Base-by-base conservation (phyloP, 345 rosid genomes). In the Linum tenue region DNA sequence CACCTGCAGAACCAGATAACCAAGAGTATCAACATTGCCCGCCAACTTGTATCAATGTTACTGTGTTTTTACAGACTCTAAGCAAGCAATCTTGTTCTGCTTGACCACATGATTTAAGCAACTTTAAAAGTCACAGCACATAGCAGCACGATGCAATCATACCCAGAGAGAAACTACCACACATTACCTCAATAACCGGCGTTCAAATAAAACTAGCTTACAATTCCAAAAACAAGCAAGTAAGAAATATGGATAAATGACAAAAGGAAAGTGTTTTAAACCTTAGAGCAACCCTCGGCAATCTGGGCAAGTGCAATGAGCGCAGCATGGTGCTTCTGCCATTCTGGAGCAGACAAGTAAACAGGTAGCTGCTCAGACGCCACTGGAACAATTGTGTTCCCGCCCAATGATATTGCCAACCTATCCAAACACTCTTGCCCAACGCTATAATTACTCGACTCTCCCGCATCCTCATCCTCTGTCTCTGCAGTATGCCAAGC, bases 281-380 rank as follows among this genome's bases (percentile, higher is more conserved):
- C 97, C 97, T 90, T 95, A 4, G 96, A 77, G 70, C 99, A 95
- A 73, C 99, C 99, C 82, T 95, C 99, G 8, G 99, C 99, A 72
- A 95, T 91, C 81, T 95, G 99, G 38, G 99, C 97, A 61, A 95
- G 90, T 0, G 98, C 96, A 75, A 95, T 86, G 72, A 95, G 78
- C 2, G 99, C 91, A 35, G 99, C 99, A 55, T 91, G 99, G 64
- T 95, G 99, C 67, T 95, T 95, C 80, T 91, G 91, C 99, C 99
- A 95, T 69, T 95, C 98, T 0, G 98, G 82, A 43, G 99, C 96
- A 68, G 92, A 83, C 76, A 95, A 79, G 74, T 81, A 91, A 7
- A 81, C 83, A n/a, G 98, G 91, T 78, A 95, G 77, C 76, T 81
- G 96, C 79, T 89, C 95, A 5, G 95, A 95, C 0, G 99, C 99